phyloP scores from a whole-genome alignment of 805 yeast genomes.

The Grigorovia humatica region DNA sequence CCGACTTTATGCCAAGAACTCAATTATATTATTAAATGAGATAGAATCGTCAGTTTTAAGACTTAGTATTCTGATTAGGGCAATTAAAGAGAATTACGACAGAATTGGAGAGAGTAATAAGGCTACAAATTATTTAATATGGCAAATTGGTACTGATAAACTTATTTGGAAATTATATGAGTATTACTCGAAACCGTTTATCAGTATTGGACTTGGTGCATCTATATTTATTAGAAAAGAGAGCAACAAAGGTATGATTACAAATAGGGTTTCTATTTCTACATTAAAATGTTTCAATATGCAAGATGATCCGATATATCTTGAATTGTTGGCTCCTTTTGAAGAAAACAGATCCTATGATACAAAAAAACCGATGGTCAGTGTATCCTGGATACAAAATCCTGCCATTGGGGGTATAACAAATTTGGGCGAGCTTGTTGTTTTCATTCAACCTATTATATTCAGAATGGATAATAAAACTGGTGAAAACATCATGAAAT shows the following conservation, averaged over 20 bases:
- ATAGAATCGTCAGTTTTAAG: slow-evolving; percentile 30
- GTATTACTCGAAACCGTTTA: slow-evolving; percentile 36
- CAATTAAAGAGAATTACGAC: slow-evolving; percentile 30
- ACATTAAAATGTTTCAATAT: slow-evolving; percentile 45
- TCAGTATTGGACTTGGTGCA: slow-evolving; percentile 43
- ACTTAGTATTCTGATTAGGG: slow-evolving; percentile 34
- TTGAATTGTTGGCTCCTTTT: slow-evolving; percentile 42
- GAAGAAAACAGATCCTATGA: slow-evolving; percentile 14
- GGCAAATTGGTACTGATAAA: slow-evolving; percentile 43
- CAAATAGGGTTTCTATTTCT: slow-evolving; percentile 36
- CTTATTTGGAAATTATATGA: slow-evolving; percentile 50
- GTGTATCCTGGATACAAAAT: slow-evolving; percentile 43
- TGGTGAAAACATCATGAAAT: slow-evolving; percentile 38
- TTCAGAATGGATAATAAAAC: slow-evolving; percentile 49
- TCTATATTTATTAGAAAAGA: slow-evolving; percentile 41
- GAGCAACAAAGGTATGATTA: slow-evolving; percentile 42
- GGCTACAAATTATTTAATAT: slow-evolving; percentile 30
- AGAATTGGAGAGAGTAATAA: slow-evolving; percentile 17
- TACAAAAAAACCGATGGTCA: slow-evolving; percentile 29
- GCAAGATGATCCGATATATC: slow-evolving; percentile 38
- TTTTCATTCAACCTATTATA: slow-evolving; percentile 43
- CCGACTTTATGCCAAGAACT: slow-evolving; percentile 27
- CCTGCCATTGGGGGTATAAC: slow-evolving; percentile 58
- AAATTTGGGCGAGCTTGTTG: slow-evolving; percentile 40
- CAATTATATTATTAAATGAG: slow-evolving; percentile 30